Base-by-base conservation (phyloP, 2,329 filamentous ascomycete genomes). In the Cadophora luteo-olivacea region DNA sequence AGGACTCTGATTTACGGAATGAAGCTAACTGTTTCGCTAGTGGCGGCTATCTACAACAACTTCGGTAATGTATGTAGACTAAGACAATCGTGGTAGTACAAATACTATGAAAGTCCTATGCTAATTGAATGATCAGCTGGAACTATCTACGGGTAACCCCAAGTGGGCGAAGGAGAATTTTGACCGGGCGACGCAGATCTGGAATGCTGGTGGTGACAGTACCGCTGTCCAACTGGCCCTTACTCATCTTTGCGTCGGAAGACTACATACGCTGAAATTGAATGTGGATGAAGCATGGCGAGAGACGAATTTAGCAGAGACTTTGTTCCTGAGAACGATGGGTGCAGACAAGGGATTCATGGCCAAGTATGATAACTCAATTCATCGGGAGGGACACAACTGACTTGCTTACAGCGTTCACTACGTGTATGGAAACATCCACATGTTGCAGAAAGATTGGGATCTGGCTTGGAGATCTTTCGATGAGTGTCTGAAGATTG, bases 391-490 rank as follows among this genome's bases (percentile, higher is more conserved):
- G 4, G 2, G 1, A 16, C 32, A 58, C 4, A 33, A 33, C 29
- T 61, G 24, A 61, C 41, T 16, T 33, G 29, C 3, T 2, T 22
- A 65, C n/a, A 72, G 68, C 48, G 67, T 73, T 3, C 70, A 73
- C n/a, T 73, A 72, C 24, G 66, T 65, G 0, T 72, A 73, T 57
- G 72, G 72, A 16, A 72, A 72, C 45, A 72, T 73, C 24, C 68
- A 73, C 12, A 70, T 68, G 54, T 38, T 51, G 0, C 67, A 72
- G 33, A 64, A 61, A 45, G 45, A 55, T 19, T 72, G 67, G 70
- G 49, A 12, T 11, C 14, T 29, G 2, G 68, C 70, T 1, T 57
- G 60, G 45, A 61, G 64, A n/a, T 61, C 61, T 3, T 73, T 70
- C 45, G 69, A 72, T 6, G 16, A 52, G 2, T 52, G 68, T 48